Conservation (phyloP, 495 filamentous ascomycete genomes). For the Tuber borchii region DNA sequence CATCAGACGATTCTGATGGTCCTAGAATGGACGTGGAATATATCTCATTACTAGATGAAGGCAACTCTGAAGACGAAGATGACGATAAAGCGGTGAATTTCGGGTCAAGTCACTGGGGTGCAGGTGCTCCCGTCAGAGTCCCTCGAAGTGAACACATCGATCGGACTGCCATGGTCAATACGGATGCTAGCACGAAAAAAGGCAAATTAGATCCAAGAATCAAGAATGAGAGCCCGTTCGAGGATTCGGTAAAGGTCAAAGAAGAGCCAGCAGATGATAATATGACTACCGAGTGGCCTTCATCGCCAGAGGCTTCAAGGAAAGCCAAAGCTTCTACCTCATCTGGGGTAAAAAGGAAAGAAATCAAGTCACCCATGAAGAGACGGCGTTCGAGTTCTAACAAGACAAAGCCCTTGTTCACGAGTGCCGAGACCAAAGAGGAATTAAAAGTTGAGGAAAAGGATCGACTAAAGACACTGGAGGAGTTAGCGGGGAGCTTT, state of each 20-base stretch:
- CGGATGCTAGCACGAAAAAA: constrained; percentile 31
- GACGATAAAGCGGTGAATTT: constrained; percentile 11
- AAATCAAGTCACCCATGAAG: constrained; percentile 1
- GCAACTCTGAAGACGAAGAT: constrained; percentile 11
- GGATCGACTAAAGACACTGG: constrained; percentile 32
- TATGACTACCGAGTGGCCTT: background rate
- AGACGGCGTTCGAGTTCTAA: constrained; percentile 17
- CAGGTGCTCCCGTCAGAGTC: constrained; percentile 37
- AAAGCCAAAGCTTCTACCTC: constrained; percentile 6
- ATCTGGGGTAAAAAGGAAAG: constrained; percentile 9
- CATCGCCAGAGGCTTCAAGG: constrained; percentile 7
- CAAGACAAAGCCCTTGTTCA: constrained; percentile 11
- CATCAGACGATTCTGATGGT: constrained; percentile 35
- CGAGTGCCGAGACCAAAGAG: constrained; percentile 31
- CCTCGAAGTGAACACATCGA: constrained; percentile 32
- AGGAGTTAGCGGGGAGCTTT: constrained; percentile 32
- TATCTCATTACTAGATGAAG: constrained; percentile 30
- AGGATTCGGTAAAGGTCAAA: constrained; percentile 35
- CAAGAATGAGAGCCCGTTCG: constrained; percentile 34
- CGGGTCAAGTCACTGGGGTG: constrained; percentile 18
- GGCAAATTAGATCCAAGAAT: constrained; percentile 26
- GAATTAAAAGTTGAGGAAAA: constrained; percentile 35
- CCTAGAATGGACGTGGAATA: constrained; percentile 36
- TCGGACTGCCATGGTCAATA: constrained; percentile 30
- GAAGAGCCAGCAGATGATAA: constrained; percentile 31